Percentiles rank a stretch among this genome's conserved stretches.
phyloP scores from a whole-genome alignment of 2,329 filamentous ascomycete genomes.

The Colletotrichum sp. region DNA sequence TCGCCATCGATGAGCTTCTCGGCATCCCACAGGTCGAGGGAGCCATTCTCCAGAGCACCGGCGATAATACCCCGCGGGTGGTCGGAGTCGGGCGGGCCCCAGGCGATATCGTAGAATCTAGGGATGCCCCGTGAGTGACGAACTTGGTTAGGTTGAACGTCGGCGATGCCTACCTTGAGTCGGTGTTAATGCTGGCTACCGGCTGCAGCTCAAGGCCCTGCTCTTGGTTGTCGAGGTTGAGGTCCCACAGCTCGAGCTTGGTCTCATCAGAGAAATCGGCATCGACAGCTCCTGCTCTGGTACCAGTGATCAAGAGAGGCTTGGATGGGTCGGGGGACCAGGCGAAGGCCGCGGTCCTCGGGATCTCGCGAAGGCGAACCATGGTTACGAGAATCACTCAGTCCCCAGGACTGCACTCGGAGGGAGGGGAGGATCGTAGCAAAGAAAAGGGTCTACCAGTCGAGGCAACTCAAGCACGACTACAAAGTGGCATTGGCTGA shows the following conservation, averaged over 20 bases:
- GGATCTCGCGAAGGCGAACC: conserved; percentile 96
- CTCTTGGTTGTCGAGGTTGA: conserved; percentile 78
- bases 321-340: conserved; percentile 86
- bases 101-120: conserved; percentile 97
- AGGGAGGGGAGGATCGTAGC: neutral
- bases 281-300: conserved; percentile 91
- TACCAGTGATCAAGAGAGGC: conserved; percentile 90
- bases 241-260: conserved; percentile 94
- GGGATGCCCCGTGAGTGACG: neutral
- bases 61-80: conserved; percentile 89
- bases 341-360: conserved; percentile 94
- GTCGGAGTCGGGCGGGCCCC: conserved; percentile 82
- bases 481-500: conserved; percentile 18
- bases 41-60: conserved; percentile 92
- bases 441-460: neutral
- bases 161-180: conserved; percentile 73
- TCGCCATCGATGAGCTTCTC: conserved; percentile 65
- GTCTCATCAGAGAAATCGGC: conserved; percentile 98
- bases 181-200: conserved; percentile 80
- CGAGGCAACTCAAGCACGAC: neutral
- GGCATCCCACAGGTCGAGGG: conserved; percentile 92
- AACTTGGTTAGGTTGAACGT: neutral
- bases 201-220: conserved; percentile 86
- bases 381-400: conserved; percentile 57
- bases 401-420: conserved; percentile 21